Percentiles rank a stretch among this genome's conserved stretches.
Conservation (phyloP, 345 rosid genomes). For the Isatis tinctoria region DNA sequence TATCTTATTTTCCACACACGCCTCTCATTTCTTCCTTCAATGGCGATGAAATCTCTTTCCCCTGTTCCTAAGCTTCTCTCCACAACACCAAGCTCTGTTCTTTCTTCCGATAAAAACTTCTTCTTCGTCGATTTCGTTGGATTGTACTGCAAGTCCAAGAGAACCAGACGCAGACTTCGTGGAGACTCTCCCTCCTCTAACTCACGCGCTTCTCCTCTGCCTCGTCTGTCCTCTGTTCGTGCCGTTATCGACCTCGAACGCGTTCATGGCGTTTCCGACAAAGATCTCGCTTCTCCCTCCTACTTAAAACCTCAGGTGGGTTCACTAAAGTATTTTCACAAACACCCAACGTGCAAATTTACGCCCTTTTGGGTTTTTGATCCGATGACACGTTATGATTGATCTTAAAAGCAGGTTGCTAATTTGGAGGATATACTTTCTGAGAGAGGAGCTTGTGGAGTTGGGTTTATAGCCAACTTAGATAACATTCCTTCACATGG, state of each 20-base stretch:
- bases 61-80: slow-evolving; percentile 50
- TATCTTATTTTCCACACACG: slow-evolving; percentile 31
- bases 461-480: slow-evolving; percentile 97
- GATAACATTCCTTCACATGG: slow-evolving; percentile 83
- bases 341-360: neutral
- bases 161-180: slow-evolving; percentile 46
- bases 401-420: slow-evolving; percentile 47
- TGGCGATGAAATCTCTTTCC: slow-evolving; percentile 50
- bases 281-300: slow-evolving; percentile 29
- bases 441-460: slow-evolving; percentile 99
- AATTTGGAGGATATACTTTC: slow-evolving; percentile 82
- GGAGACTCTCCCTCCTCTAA: slow-evolving; percentile 30
- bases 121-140: slow-evolving; percentile 74
- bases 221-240: slow-evolving; percentile 38
- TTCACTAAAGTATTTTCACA: neutral
- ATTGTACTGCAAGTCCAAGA: slow-evolving; percentile 41
- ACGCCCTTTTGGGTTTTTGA: neutral
- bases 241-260: slow-evolving; percentile 52
- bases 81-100: slow-evolving; percentile 42
- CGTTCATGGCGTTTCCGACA: neutral
- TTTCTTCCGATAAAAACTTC: slow-evolving; percentile 34
- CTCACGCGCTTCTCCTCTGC: slow-evolving; percentile 30
- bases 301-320: slow-evolving; percentile 48
- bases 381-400: neutral
- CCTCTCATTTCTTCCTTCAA: slow-evolving; percentile 20